Conservation (phyloP, 1,284 basidiomycete species). For the Prillingera fragicola region DNA sequence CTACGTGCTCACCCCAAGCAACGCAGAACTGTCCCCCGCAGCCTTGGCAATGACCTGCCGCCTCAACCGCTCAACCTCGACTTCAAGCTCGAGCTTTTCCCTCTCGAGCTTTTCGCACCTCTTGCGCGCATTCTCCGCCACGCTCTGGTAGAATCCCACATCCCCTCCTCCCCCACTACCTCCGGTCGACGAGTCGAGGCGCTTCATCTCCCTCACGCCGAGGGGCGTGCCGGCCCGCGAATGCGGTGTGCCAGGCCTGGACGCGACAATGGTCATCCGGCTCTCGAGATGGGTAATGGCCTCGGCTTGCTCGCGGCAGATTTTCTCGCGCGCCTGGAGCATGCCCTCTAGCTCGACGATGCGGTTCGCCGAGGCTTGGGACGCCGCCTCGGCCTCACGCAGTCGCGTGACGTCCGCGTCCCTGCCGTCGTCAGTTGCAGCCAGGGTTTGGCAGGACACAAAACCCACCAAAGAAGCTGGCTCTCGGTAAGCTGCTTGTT, state of each 20-base stretch:
- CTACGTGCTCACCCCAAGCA: too few species aligned
- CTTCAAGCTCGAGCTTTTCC: constrained; percentile 31
- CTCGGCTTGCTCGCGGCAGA: constrained; percentile 18
- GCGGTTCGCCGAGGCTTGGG: constrained; percentile 12
- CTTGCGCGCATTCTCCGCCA: constrained; percentile 27
- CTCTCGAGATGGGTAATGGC: constrained; percentile 13
- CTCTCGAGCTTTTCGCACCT: constrained; percentile 25
- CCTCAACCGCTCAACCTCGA: constrained; percentile 17
- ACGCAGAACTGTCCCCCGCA: too few species aligned
- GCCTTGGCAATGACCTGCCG: constrained; percentile 6
- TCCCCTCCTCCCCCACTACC: neutral
- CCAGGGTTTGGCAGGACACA: neutral
- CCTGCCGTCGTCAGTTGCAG: constrained; percentile 15
- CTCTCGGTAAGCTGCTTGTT: constrained; percentile 39
- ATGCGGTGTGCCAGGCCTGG: neutral
- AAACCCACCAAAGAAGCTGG: constrained; percentile 36
- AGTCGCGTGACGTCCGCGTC: constrained; percentile 27
- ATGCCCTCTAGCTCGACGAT: constrained; percentile 26
- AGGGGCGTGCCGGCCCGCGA: too few species aligned
- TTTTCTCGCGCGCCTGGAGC: constrained; percentile 23
- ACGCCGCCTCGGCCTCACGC: constrained; percentile 25
- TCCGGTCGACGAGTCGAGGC: neutral
- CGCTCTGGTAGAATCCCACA: neutral
- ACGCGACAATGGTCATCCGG: neutral
- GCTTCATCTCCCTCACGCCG: too few species aligned